Percentiles rank a stretch among this genome's conserved stretches.
Evolutionary conservation across 768 basidiomycete genomes (phyloP).

Genomic region (Boletus barrowsii): DNA sequence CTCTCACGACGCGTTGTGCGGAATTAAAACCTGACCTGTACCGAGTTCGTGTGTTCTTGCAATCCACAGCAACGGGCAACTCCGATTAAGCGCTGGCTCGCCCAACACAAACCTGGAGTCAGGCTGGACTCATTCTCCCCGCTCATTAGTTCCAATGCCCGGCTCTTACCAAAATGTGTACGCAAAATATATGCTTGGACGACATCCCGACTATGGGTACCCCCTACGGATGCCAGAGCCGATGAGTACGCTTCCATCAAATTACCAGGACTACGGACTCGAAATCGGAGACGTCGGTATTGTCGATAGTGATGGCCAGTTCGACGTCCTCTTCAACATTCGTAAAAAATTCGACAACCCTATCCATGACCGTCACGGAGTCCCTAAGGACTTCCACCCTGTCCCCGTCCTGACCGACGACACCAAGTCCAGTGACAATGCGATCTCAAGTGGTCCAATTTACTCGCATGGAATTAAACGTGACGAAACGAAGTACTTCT

Average conservation of each 20-base stretch:
- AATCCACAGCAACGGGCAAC: too few relatives aligned
- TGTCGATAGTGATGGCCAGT: neutral
- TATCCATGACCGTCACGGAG: neutral
- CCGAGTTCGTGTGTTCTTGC: too few relatives aligned
- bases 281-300: neutral
- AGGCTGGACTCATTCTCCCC: too few relatives aligned
- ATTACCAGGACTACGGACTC: neutral
- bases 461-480: neutral
- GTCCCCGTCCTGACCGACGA: neutral
- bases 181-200: neutral
- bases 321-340: neutral
- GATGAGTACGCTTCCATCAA: neutral
- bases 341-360: neutral
- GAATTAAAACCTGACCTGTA: too few relatives aligned
- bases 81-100: too few relatives aligned
- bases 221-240: slow-evolving; percentile 1
- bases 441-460: neutral
- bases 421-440: neutral
- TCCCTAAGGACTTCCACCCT: neutral
- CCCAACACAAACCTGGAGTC: too few relatives aligned
- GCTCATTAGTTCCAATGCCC: too few relatives aligned
- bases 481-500: neutral
- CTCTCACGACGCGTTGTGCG: too few relatives aligned
- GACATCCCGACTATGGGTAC: neutral
- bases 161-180: neutral